A percentile compares a stretch with the other conserved stretches of the same genome.
Evolutionary conservation across 345 rosid genomes (phyloP).

Genomic region (Rhodomyrtus tomentosa): DNA sequence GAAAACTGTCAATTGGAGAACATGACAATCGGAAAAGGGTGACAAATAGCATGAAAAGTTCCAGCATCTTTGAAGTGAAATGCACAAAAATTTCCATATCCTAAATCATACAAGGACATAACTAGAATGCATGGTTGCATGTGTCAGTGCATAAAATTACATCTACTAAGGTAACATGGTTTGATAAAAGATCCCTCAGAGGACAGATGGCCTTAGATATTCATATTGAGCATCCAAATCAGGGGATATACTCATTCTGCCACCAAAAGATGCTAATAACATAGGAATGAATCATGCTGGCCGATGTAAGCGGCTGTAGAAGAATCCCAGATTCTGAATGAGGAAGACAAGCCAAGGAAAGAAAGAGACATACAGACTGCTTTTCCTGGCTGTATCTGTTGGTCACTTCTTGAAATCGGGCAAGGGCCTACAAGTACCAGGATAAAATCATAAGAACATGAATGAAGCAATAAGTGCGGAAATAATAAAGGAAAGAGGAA

Average conservation of each 20-base stretch:
- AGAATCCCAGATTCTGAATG: neutral
- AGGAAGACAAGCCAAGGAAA: neutral
- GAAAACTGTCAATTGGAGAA: neutral
- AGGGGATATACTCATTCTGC: neutral
- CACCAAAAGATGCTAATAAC: neutral
- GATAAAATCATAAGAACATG: neutral
- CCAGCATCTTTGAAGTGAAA: neutral
- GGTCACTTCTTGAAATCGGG: slow-evolving; percentile 94
- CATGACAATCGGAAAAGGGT: neutral
- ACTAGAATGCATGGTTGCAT: neutral
- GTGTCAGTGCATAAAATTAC: neutral
- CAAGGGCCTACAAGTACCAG: slow-evolving; percentile 62
- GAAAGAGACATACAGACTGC: slow-evolving; percentile 50
- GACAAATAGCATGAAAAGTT: neutral
- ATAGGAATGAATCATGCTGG: neutral
- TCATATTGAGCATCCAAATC: neutral
- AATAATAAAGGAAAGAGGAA: neutral
- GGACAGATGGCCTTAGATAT: neutral
- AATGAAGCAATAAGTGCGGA: neutral
- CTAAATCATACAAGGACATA: neutral
- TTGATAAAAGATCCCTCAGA: neutral
- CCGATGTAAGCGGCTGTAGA: neutral
- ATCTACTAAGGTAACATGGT: neutral
- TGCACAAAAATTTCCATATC: neutral
- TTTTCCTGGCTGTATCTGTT: slow-evolving; percentile 84